Percentiles rank a stretch among this genome's conserved stretches.
These are phyloP conservation scores for Aureobasidium sp. DNA, from an alignment of 2,329 filamentous ascomycete species.

Conservation along the genomic window DNA sequence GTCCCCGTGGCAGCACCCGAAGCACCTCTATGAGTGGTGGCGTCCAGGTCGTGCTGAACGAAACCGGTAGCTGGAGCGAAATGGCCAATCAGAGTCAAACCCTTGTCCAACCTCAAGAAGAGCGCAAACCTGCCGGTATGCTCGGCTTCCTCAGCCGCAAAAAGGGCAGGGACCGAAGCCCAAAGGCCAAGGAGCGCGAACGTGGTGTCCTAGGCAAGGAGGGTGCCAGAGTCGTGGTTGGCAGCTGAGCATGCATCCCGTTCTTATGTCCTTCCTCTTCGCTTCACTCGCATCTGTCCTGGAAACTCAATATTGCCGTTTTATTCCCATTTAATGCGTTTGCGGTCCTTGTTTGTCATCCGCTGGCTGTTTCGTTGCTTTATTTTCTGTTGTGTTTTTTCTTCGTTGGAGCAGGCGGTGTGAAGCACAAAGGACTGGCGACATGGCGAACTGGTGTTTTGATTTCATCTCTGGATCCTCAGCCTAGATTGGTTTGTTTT, in stretches of 20 bases:
- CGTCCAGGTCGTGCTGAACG: constrained; percentile 84
- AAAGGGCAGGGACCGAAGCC: constrained; percentile 83
- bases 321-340: constrained; percentile 1
- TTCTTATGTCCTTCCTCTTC: background rate
- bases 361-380: background rate
- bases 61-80: constrained; percentile 84
- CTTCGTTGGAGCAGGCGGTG: background rate
- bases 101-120: constrained; percentile 50
- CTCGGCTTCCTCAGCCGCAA: constrained; percentile 85
- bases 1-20: constrained; percentile 56
- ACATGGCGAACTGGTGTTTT: background rate
- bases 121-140: constrained; percentile 65
- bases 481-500: background rate
- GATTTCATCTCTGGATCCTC: background rate
- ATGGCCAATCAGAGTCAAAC: constrained; percentile 78
- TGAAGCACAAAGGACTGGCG: background rate
- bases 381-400: background rate
- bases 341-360: background rate
- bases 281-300: background rate
- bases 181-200: constrained; percentile 73
- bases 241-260: constrained; percentile 24
- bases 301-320: background rate
- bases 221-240: constrained; percentile 62
- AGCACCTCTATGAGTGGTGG: constrained; percentile 74
- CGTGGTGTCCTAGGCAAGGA: constrained; percentile 91